These are phyloP conservation scores for Blepharisma japonicum DNA, from an alignment of 73 alveolate genomes.

Conservation along the genomic window DNA sequence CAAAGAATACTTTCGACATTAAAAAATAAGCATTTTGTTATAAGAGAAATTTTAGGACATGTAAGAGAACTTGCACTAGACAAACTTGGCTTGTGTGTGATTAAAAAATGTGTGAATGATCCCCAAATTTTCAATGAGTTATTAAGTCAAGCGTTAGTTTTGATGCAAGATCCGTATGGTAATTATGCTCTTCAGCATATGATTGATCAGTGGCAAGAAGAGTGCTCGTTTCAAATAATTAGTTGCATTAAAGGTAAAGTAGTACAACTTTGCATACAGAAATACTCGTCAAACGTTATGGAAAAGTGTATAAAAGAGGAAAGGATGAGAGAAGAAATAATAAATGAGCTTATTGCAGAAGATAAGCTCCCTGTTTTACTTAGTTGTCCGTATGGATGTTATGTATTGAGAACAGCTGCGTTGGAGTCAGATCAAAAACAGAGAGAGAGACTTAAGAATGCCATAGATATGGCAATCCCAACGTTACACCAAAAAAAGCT, in stretches of 20 bases:
- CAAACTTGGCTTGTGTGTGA: conserved; percentile 63
- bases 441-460: too few species aligned
- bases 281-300: conserved; percentile 20
- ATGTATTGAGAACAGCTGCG: conserved; percentile 24
- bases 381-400: conserved; percentile 18
- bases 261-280: conserved; percentile 17
- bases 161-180: conserved; percentile 32
- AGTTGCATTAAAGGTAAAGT: conserved; percentile 1
- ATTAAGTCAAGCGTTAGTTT: not conserved
- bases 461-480: too few species aligned
- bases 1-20: conserved; percentile 76
- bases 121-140: conserved; percentile 16
- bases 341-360: not conserved
- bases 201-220: conserved; percentile 22
- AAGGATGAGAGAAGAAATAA: not conserved
- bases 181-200: conserved; percentile 18
- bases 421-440: too few species aligned
- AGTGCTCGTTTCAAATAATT: not conserved
- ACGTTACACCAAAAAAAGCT: too few species aligned
- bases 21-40: conserved; percentile 69
- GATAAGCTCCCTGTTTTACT: conserved; percentile 13
- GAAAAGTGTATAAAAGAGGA: conserved; percentile 20
- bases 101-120: conserved; percentile 10
- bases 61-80: conserved; percentile 73
- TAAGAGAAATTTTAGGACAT: conserved; percentile 64